phyloP scores from a whole-genome alignment of 169 alveolate genomes.

The Plasmodium berghei region DNA sequence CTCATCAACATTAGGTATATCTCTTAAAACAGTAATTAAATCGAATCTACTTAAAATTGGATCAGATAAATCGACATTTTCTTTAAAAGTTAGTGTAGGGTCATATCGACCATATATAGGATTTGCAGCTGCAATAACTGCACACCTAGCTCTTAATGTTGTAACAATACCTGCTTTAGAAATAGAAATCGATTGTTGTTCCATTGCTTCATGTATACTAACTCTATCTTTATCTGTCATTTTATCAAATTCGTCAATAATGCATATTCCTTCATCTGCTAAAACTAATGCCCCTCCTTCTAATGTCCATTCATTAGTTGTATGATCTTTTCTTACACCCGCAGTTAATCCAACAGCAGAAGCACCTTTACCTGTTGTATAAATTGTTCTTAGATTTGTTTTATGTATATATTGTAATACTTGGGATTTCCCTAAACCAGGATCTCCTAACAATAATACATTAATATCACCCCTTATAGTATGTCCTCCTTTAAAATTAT shows the following conservation, averaged over 20 bases:
- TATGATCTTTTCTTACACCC: conserved; percentile 97
- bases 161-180: conserved; percentile 99
- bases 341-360: conserved; percentile 99
- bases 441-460: conserved; percentile 95
- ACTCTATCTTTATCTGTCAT: conserved; percentile 99
- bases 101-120: conserved; percentile 98
- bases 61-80: conserved; percentile 99
- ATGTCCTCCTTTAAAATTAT: conserved; percentile 95
- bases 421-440: conserved; percentile 99
- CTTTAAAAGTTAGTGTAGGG: conserved; percentile 95
- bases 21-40: conserved; percentile 97
- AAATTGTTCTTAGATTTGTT: conserved; percentile 96
- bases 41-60: conserved; percentile 99
- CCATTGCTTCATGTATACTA: conserved; percentile 99
- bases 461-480: conserved; percentile 98
- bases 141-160: conserved; percentile 97
- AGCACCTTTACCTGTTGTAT: conserved; percentile 99
- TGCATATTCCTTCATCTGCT: conserved; percentile 99
- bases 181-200: conserved; percentile 99
- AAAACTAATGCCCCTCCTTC: conserved; percentile 99
- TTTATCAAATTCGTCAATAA: conserved; percentile 99
- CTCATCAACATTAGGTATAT: conserved; percentile 94
- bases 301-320: conserved; percentile 97
- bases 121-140: conserved; percentile 99
- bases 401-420: conserved; percentile 97